Evolutionary conservation across 2,329 filamentous ascomycete species (phyloP), one percentile per base, ranked within the genome.

Genomic region (Fusarium proliferatum): DNA sequence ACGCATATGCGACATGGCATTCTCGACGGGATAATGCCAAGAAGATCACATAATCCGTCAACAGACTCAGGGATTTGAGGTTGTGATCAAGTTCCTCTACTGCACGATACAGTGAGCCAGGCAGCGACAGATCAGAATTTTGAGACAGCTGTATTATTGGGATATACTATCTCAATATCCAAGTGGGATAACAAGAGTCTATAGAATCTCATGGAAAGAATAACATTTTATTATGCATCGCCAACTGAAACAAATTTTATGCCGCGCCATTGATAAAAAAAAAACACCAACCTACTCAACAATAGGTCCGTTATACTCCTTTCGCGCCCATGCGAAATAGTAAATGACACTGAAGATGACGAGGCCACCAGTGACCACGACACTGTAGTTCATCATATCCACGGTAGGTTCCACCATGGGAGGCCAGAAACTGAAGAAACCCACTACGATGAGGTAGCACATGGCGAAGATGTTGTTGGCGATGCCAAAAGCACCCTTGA

Each of bases 371-470:
- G 84, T 86, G 1, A 88, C 82, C 5, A 88, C 71, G 13, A 86
- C 78, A 28, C 82, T 85, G 71, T 84, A 88, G 76, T 88, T 88
- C 82, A 86, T 85, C 17, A 79, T 84, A 2, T 79, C 76, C 0
- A 82, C 75, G 1, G 75, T 80, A 6, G 68, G 74, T 4, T 79
- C 59, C 4, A 76, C n/a, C 67, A 77, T 69, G 0, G 83, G 81
- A 1, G 81, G 87, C 85, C 85, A 88, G 52, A 90, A 87, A 28
- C 83, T 85, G 83, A 87, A 90, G 79, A 91, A 90, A 16, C 88
- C 84, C 5, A 90, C 82, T 45, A 90, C 85, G 2, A 86, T 64
- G 76, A 87, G 85, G 74, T 89, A 91, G 6, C 82, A 56, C 73
- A 86, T 88, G 2, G 88, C 85, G 56, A 89, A 87, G 2, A 82